Conservation (phyloP, 2,329 filamentous ascomycete genomes). For the Delphinella strobiligena region DNA sequence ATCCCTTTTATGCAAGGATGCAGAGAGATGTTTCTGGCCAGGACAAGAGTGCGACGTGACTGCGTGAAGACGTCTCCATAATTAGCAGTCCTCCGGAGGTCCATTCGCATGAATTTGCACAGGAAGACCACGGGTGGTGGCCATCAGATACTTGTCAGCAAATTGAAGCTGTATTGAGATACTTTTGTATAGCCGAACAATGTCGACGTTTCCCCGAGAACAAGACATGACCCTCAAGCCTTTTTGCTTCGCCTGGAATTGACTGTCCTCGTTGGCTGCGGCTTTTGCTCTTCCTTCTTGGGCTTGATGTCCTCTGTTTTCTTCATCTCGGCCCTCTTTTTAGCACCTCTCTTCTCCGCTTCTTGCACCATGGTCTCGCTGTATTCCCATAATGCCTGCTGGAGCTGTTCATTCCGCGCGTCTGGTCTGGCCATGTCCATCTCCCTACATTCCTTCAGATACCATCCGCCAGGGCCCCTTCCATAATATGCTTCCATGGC, state of each 20-base stretch:
- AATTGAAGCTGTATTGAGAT: too few species aligned
- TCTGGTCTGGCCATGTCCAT: slow-evolving; percentile 61
- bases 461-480: slow-evolving; percentile 51
- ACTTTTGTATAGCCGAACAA: too few species aligned
- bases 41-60: too few species aligned
- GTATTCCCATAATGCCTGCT: slow-evolving; percentile 80
- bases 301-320: slow-evolving; percentile 28
- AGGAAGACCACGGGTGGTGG: too few species aligned
- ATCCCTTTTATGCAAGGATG: too few species aligned
- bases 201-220: too few species aligned
- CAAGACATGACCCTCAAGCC: slow-evolving; percentile 2
- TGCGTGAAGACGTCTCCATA: too few species aligned
- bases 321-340: slow-evolving; percentile 46
- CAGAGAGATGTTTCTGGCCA: too few species aligned
- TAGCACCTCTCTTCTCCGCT: slow-evolving; percentile 67
- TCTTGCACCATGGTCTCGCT: slow-evolving; percentile 75
- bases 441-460: slow-evolving; percentile 82
- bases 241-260: slow-evolving; percentile 11
- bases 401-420: slow-evolving; percentile 57
- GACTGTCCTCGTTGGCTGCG: background rate
- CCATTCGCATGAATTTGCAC: too few species aligned
- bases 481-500: slow-evolving; percentile 68
- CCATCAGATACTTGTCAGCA: too few species aligned
- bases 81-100: too few species aligned
- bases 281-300: slow-evolving; percentile 9